Evolutionary conservation across 495 filamentous ascomycete genomes (phyloP).

Genomic region (Aspergillus nidulans): DNA sequence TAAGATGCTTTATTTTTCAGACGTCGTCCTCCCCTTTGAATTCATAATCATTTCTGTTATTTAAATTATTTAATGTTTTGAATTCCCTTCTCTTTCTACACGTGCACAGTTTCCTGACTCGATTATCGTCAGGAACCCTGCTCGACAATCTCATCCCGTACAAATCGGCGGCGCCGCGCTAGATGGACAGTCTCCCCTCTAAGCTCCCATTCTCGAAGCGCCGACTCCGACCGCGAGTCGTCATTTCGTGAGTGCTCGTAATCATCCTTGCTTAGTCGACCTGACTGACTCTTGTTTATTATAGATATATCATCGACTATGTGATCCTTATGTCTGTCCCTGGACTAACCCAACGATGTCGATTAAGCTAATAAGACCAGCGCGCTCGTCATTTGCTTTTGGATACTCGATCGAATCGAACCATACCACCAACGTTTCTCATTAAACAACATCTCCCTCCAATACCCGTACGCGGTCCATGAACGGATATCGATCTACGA

Average conservation of each 20-base stretch:
- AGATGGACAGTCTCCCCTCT: slow-evolving; percentile 35
- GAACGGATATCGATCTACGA: slow-evolving; percentile 65
- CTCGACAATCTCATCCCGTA: background rate
- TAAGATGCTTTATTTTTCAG: slow-evolving; percentile 6
- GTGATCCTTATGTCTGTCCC: slow-evolving; percentile 56
- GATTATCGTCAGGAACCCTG: background rate
- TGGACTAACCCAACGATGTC: slow-evolving; percentile 17
- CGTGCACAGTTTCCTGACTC: slow-evolving; percentile 9
- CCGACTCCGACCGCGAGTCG: slow-evolving; percentile 42
- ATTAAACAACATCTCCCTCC: slow-evolving; percentile 55
- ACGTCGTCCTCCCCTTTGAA: background rate
- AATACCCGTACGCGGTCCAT: slow-evolving; percentile 68
- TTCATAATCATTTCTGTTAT: background rate
- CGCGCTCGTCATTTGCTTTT: slow-evolving; percentile 50
- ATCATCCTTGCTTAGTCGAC: too few species aligned
- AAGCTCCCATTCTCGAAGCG: slow-evolving; percentile 53
- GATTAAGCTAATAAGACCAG: slow-evolving; percentile 41
- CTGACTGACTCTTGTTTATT: background rate
- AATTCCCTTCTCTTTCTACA: background rate
- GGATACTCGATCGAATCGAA: slow-evolving; percentile 49
- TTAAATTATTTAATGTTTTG: background rate
- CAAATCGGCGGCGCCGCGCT: background rate
- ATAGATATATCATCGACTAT: slow-evolving; percentile 66
- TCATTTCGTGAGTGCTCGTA: slow-evolving; percentile 46
- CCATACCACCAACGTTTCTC: slow-evolving; percentile 59